Base-by-base conservation (phyloP, 2,329 filamentous ascomycete species). In the Fusarium napiforme region DNA sequence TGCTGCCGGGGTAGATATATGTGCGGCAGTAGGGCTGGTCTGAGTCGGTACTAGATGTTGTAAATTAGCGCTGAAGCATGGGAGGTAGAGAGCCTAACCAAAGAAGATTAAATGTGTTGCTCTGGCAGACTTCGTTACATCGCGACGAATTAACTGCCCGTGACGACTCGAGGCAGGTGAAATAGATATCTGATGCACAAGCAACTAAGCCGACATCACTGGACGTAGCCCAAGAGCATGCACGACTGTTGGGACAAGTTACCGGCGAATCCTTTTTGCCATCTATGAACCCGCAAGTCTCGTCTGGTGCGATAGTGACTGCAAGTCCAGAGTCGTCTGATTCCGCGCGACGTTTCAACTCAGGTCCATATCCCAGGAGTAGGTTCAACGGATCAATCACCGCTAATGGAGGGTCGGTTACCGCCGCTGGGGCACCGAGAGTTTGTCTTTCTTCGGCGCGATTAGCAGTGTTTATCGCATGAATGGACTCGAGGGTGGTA, bases 161-260 rank as follows among this genome's bases (percentile, higher is more conserved):
- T 10, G 8, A 21, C 2, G 53, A 45, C 9, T 45, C 53, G 28
- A 57, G 0, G 9, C 53, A 57, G 16, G 4, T 2, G 2, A 45
- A 2, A 9, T 45, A 19, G 7, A 16, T 10, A 0, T 12, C 2
- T 3, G 12, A 11, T 10, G 7, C 39, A 21, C 53, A 57, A 0
- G n/a, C 39, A 11, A 45, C 14, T 9, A 45, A 4, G 3, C 39
- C 12, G 3, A 18, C 0, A 15, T 14, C 28, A 34, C 6, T 7
- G 16, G 10, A 12, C 2, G 7, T 8, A 23, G 39, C 53, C 39
- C 53, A 57, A 3, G 21, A 23, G 9, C 53, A 57, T 9, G 6
- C 5, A 8, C 4, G 11, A 11, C 8, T 19, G 18, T 8, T 57
- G 7, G 7, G 8, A 14, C 53, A 57, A 7, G 53, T 45, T 15